Conservation (phyloP, 768 basidiomycete genomes). For the Podaxis sp. region DNA sequence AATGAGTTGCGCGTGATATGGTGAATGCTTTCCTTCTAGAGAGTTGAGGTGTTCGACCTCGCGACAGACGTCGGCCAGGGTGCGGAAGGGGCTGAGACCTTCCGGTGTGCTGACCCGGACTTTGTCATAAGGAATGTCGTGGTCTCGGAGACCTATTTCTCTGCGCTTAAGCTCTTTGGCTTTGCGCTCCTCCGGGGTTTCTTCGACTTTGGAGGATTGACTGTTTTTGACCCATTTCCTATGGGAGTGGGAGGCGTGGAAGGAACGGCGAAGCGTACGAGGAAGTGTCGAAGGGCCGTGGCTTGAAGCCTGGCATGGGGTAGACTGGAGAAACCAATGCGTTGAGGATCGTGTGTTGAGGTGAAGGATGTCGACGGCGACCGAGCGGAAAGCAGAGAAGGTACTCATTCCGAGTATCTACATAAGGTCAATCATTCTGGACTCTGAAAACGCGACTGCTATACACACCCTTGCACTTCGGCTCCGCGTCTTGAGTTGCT, state of each 20-base stretch:
- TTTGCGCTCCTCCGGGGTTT: background rate
- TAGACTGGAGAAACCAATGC: background rate
- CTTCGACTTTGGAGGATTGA: background rate
- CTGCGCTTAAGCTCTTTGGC: background rate
- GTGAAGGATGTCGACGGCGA: background rate
- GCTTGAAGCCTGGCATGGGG: background rate
- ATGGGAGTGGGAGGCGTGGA: background rate
- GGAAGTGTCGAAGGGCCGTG: background rate
- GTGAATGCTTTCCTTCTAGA: background rate
- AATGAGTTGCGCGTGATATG: conserved; percentile 1
- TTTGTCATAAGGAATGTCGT: background rate
- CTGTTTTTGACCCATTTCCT: background rate
- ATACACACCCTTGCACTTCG: background rate
- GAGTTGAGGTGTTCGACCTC: conserved; percentile 3
- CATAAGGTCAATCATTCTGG: background rate
- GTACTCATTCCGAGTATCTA: background rate
- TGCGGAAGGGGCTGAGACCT: background rate
- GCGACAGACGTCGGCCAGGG: background rate
- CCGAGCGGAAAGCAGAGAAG: conserved; percentile 5
- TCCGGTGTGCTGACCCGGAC: background rate
- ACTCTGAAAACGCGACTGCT: background rate
- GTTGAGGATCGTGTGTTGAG: background rate
- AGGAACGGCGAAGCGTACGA: background rate
- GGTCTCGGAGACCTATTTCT: conserved; percentile 8
- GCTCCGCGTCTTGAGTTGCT: background rate